Conservation (phyloP, 108 stramenopile species). For the Aurantiochytrium sp. region DNA sequence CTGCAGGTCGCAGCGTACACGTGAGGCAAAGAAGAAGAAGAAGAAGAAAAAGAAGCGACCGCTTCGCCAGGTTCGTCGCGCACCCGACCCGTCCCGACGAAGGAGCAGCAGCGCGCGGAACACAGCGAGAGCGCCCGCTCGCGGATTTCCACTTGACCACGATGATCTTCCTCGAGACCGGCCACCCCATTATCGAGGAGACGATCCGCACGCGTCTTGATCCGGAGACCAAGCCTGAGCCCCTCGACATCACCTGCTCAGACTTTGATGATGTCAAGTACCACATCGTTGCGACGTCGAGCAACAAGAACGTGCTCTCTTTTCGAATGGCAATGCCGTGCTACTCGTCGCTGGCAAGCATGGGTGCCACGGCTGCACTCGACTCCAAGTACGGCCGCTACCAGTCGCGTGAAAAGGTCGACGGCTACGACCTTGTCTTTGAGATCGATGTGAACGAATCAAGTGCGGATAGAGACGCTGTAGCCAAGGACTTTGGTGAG, state of each 20-base stretch:
- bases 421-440: conserved; percentile 20
- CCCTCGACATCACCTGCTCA: neutral
- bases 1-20: too few relatives aligned
- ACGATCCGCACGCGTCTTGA: neutral
- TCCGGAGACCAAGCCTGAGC: conserved; percentile 1
- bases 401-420: neutral
- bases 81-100: too few relatives aligned
- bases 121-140: too few relatives aligned
- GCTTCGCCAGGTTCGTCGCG: too few relatives aligned
- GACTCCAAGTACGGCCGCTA: neutral
- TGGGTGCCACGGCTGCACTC: neutral
- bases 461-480: neutral
- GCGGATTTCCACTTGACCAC: neutral
- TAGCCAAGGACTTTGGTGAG: conserved; percentile 24
- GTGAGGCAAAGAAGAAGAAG: too few relatives aligned
- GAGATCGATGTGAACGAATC: neutral
- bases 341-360: neutral
- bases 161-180: conserved; percentile 10
- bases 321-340: neutral
- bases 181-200: conserved; percentile 7
- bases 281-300: neutral
- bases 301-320: neutral
- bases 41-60: too few relatives aligned
- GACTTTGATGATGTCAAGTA: conserved; percentile 20
- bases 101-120: too few relatives aligned